phyloP scores from a whole-genome alignment of 345 rosid species.

The Syzygium jambos region DNA sequence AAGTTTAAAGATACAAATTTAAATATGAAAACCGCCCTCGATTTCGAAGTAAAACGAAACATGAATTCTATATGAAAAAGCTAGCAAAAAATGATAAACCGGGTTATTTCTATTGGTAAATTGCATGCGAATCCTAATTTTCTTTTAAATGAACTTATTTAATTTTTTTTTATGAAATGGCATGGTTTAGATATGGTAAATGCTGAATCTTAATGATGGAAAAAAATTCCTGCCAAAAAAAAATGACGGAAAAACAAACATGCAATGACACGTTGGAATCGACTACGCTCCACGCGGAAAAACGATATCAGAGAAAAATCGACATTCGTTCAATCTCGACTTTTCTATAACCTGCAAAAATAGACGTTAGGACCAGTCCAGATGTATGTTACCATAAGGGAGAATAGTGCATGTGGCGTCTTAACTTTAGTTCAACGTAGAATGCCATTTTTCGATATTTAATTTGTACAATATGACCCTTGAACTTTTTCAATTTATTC shows the following conservation, averaged over 20 bases:
- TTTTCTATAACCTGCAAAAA: neutral
- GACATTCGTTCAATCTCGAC: neutral
- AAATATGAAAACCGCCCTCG: neutral
- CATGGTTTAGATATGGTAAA: neutral
- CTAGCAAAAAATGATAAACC: neutral
- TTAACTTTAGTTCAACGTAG: neutral
- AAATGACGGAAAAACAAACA: neutral
- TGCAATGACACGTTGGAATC: neutral
- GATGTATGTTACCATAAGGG: neutral
- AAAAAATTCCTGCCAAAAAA: too few relatives aligned
- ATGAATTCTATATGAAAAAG: neutral
- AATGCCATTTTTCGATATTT: accelerated
- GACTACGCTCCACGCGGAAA: neutral
- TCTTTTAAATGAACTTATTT: neutral
- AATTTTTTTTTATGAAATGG: neutral
- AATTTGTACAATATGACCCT: accelerated
- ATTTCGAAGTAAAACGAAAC: neutral
- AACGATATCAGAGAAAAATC: neutral
- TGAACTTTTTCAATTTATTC: neutral
- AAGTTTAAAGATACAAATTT: neutral
- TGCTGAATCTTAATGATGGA: neutral
- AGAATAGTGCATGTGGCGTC: neutral
- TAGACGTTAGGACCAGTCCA: neutral
- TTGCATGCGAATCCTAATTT: neutral
- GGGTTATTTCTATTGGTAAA: neutral